Evolutionary conservation across 805 yeast genomes (phyloP), one percentile per base, ranked within the genome.

Genomic region (Priceomyces castillae): DNA sequence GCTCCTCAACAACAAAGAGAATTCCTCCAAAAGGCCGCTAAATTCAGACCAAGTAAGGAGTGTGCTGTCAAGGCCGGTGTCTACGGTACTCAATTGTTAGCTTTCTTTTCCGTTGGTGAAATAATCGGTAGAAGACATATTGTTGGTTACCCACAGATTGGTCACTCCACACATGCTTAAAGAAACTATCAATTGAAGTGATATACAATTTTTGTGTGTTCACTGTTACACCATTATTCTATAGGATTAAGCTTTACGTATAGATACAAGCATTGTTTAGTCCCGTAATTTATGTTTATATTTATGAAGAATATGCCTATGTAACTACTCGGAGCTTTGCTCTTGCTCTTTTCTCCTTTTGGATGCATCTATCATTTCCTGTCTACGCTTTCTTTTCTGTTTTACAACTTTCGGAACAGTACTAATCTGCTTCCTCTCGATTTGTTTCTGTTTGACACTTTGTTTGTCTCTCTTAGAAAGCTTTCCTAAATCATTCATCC

Each of bases 41-140:
- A 67, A 49, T 58, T 78, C 59, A 66, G 63, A 51, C 72, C 70
- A 47, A 66, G 74, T 64, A 82, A 77, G 65, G 81, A 77, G 54
- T 75, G 76, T 59, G 75, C 71, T 52, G 67, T 81, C 56, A 81
- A 79, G 69, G 86, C 77, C 64, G 84, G 84, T 56, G 84, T 90
- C 39, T 82, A 80, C 69, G 82, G 81, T 54, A 71, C 90, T 54
- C 99, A 94, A 73, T 71, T 92, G 43, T 74, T 87, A 53, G 99
- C 97, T 51, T 78, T 90, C 65, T 94, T 90, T 71, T 81, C 97
- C 20, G 76, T 92, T 37, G 99, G 99, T 64, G 99, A 94, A 78
- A 81, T 90, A 56, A 77, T 94, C 61, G 99, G 99, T 62, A 89
- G 98, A 78, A 86, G 98, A 77, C 81, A 86, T 60, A 57, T 94